Conservation (phyloP, 495 filamentous ascomycete species). For the Immersiella caudata region DNA sequence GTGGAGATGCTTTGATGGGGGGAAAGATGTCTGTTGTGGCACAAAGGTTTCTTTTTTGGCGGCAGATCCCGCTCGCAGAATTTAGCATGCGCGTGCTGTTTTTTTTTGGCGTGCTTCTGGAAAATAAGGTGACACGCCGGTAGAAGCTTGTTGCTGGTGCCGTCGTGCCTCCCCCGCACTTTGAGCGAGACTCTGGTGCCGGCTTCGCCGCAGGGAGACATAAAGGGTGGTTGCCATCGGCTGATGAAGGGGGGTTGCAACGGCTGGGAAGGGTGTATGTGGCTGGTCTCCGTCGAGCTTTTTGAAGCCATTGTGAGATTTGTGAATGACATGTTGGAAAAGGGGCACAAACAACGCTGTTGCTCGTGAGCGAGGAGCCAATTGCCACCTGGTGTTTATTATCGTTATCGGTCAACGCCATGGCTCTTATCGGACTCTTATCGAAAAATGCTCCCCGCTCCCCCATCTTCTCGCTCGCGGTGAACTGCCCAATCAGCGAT, state of each 20-base stretch:
- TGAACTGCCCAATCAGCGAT: constrained; percentile 1
- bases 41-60: neutral
- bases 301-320: neutral
- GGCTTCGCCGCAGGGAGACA: neutral
- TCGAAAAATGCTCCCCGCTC: neutral
- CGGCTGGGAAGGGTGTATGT: neutral
- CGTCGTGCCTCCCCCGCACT: neutral
- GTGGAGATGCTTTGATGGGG: neutral
- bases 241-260: neutral
- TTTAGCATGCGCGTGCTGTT: neutral
- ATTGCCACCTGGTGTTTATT: neutral
- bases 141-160: neutral
- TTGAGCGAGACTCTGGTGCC: neutral
- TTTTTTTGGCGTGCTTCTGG: neutral
- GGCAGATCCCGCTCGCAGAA: neutral
- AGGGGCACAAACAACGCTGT: neutral
- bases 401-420: constrained; percentile 2
- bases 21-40: neutral
- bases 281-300: neutral
- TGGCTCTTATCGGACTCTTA: constrained; percentile 10
- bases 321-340: neutral
- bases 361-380: neutral
- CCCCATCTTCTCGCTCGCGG: neutral
- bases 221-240: neutral
- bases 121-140: neutral